phyloP scores from a whole-genome alignment of 768 basidiomycete genomes.

The Lentinula guzmanii region DNA sequence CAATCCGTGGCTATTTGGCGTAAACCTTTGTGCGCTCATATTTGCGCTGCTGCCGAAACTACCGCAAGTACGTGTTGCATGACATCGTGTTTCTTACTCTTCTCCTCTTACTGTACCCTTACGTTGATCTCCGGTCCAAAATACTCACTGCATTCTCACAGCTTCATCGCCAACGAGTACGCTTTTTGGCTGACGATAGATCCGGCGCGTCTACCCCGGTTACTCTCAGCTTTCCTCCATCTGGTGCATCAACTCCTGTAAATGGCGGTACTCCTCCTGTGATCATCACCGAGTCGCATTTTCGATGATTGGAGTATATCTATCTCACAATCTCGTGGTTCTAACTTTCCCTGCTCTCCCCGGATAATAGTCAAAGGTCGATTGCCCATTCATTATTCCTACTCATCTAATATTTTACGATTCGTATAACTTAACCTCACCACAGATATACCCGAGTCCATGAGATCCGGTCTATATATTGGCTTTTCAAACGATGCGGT shows the following conservation, averaged over 20 bases:
- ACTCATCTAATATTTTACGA: not conserved
- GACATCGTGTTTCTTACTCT: not conserved
- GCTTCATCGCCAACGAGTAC: constrained; percentile 80
- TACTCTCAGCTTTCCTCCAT: constrained; percentile 49
- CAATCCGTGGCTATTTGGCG: constrained; percentile 86
- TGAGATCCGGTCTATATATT: not conserved
- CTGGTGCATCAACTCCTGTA: constrained; percentile 40
- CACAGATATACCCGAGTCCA: not conserved
- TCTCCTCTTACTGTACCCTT: constrained; percentile 5
- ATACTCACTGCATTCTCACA: constrained; percentile 21
- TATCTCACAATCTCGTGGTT: not conserved
- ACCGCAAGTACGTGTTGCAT: constrained; percentile 62
- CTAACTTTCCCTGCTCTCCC: not conserved
- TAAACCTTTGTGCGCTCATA: constrained; percentile 78
- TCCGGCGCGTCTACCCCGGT: constrained; percentile 67
- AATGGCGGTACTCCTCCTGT: constrained; percentile 15
- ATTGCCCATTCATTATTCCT: not conserved
- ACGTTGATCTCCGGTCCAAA: constrained; percentile 9
- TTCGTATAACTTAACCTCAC: not conserved
- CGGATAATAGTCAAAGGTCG: not conserved
- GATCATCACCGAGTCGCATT: constrained; percentile 44
- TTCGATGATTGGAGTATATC: constrained; percentile 13
- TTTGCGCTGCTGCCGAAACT: constrained; percentile 91
- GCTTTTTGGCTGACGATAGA: constrained; percentile 58
- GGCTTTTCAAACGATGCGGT: no score